phyloP scores from a whole-genome alignment of 2,329 filamentous ascomycete genomes.

The Cladosporium oxysporum region DNA sequence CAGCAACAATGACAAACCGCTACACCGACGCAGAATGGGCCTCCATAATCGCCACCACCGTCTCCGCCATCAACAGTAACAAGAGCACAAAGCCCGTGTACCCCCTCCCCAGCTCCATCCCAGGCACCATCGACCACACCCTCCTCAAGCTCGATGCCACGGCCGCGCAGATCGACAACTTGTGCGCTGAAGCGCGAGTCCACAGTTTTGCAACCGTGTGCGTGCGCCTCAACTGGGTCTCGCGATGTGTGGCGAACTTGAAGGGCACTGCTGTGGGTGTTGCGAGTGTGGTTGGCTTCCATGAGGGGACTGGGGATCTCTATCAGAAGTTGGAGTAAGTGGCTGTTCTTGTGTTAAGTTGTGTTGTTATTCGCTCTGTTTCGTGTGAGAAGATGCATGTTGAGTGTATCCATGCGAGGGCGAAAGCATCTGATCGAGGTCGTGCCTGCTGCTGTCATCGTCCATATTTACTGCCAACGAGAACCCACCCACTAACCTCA shows the following conservation, averaged over 20 bases:
- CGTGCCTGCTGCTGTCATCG: no score
- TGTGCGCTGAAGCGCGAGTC: slow-evolving; percentile 57
- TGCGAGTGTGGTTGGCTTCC: slow-evolving; percentile 62
- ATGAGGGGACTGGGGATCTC: slow-evolving; percentile 58
- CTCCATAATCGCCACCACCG: slow-evolving; percentile 38
- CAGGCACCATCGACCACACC: slow-evolving; percentile 49
- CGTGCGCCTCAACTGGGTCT: slow-evolving; percentile 56
- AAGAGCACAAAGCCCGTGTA: neutral
- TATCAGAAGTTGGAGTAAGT: slow-evolving; percentile 48
- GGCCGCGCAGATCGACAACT: slow-evolving; percentile 50
- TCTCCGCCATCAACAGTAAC: slow-evolving; percentile 20
- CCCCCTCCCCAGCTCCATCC: slow-evolving; percentile 26
- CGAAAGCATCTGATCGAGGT: neutral
- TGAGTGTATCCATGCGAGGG: neutral
- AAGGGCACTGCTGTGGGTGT: slow-evolving; percentile 52
- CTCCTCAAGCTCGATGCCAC: slow-evolving; percentile 53
- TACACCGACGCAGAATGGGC: slow-evolving; percentile 51
- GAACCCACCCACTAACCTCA: neutral
- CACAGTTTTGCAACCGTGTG: slow-evolving; percentile 57
- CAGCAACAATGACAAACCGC: slow-evolving; percentile 35
- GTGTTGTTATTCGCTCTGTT: neutral
- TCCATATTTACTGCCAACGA: neutral
- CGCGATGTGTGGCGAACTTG: slow-evolving; percentile 52
- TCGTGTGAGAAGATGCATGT: neutral
- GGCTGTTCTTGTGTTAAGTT: no score